Base-by-base conservation (phyloP, 768 basidiomycete species). In the Lentinula raphanica region DNA sequence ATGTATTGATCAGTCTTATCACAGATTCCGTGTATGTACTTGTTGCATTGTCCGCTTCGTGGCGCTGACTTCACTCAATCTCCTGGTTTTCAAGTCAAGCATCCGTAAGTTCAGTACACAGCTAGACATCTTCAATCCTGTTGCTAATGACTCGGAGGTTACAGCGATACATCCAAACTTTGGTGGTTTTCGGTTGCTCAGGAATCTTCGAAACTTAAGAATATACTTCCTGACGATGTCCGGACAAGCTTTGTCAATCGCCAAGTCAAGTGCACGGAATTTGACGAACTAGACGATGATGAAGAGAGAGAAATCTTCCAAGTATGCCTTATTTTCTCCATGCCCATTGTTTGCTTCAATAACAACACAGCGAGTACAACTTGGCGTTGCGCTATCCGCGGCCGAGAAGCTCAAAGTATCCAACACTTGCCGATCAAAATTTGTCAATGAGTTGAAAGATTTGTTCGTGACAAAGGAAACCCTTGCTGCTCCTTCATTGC, bases 231-330 rank as follows among this genome's bases (percentile, higher is more conserved):
- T 0, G 71, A 72, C 2, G 68, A 61, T 39, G 78, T 76, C 60
- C 71, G 56, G 60, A 78, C 72, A n/a, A 19, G 74, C 3, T 83
- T 84, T 60, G 65, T 71, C 28, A 79, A 76, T 57, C 82, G 82
- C 64, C 80, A 82, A 58, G 72, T 83, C 5, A 75, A 79, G 1
- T 84, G 83, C 58, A 71, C 82, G 42, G 82, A 83, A 60, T 83
- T 77, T 56, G 66, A 69, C 61, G 74, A 78, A 19, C 63, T 77
- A 3, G 59, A 64, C 2, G 73, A 72, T 45, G 54, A 65, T 3
- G 70, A 73, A 12, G 76, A 77, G 53, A 66, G 77, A 42, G 76
- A 77, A 44, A 73, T 77, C 19, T 77, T 77, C 63, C 81, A 81
- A 71, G 81, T 78, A 27, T 29, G 72, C 19, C 23, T 0, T 4